These are phyloP conservation scores for Selenicereus undatus DNA, from an alignment of 148 eudicot genomes.

Conservation along the genomic window DNA sequence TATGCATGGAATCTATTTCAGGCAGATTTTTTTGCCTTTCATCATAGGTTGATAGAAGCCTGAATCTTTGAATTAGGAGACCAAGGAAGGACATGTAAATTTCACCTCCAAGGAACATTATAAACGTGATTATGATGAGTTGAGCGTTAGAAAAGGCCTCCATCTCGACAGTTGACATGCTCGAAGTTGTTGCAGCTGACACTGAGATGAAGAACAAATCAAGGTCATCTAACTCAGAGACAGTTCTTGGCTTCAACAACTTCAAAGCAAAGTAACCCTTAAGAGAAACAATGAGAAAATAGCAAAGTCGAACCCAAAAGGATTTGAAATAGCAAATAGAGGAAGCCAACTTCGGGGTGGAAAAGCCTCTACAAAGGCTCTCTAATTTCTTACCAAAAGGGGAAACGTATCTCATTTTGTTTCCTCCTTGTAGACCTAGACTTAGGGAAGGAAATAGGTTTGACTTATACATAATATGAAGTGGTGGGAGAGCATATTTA, in stretches of 20 bases:
- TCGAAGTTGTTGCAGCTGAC: conserved; percentile 50
- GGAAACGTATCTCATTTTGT: neutral
- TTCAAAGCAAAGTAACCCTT: conserved; percentile 34
- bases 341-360: neutral
- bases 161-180: conserved; percentile 67
- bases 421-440: neutral
- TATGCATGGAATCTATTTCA: neutral
- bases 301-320: conserved; percentile 36
- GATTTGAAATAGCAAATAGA: neutral
- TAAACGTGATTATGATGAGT: conserved; percentile 35
- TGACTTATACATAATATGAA: no score
- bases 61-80: conserved; percentile 28
- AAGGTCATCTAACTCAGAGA: neutral
- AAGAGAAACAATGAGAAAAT: conserved; percentile 27
- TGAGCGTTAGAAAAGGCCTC: conserved; percentile 59
- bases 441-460: neutral
- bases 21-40: neutral
- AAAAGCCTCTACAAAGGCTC: conserved; percentile 1
- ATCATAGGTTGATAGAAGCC: conserved; percentile 1
- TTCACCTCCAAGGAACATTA: conserved; percentile 57
- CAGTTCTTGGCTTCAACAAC: conserved; percentile 26
- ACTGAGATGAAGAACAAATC: conserved; percentile 49
- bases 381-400: conserved; percentile 4
- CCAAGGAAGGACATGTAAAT: conserved; percentile 42
- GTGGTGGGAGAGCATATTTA: neutral